Percentiles rank a stretch among this genome's conserved stretches.
phyloP scores from a whole-genome alignment of 257 asterid genomes.

The Nyctanthes arbortristis region DNA sequence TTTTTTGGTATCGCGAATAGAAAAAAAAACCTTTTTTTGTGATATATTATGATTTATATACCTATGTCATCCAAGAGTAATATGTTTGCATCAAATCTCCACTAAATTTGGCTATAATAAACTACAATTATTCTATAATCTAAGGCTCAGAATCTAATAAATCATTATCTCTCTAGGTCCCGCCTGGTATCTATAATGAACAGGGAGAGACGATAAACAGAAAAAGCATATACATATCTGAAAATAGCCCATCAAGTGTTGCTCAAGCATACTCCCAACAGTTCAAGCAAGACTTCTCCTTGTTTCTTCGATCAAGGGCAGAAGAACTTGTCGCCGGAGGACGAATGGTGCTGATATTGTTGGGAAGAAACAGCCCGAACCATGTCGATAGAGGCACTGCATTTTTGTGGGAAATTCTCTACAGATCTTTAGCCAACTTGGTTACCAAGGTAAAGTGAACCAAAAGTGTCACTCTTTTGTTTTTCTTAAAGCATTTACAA shows the following conservation, averaged over 20 bases:
- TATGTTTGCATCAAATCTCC: background rate
- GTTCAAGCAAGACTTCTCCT: slow-evolving; percentile 61
- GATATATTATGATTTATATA: no score
- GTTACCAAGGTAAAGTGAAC: slow-evolving; percentile 49
- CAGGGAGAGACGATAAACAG: slow-evolving; percentile 53
- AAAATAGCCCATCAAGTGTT: slow-evolving; percentile 58
- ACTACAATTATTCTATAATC: background rate
- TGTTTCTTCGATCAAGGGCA: slow-evolving; percentile 66
- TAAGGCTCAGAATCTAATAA: background rate
- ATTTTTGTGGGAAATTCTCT: slow-evolving; percentile 69
- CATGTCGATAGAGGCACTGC: slow-evolving; percentile 69
- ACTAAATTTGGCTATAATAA: background rate
- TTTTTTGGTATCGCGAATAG: no score
- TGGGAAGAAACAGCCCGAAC: slow-evolving; percentile 55
- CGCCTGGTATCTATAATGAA: slow-evolving; percentile 58
- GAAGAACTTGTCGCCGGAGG: slow-evolving; percentile 68
- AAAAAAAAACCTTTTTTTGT: no score
- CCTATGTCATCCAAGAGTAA: no score
- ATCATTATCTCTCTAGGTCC: slow-evolving; percentile 42
- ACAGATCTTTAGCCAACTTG: slow-evolving; percentile 55
- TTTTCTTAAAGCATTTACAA: background rate
- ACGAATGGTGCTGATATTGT: slow-evolving; percentile 66
- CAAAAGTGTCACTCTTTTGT: background rate
- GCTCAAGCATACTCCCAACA: slow-evolving; percentile 53
- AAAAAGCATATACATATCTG: slow-evolving; percentile 68